These are phyloP conservation scores for Taiwanofungus camphoratus DNA, from an alignment of 1,284 basidiomycete species.

Conservation along the genomic window DNA sequence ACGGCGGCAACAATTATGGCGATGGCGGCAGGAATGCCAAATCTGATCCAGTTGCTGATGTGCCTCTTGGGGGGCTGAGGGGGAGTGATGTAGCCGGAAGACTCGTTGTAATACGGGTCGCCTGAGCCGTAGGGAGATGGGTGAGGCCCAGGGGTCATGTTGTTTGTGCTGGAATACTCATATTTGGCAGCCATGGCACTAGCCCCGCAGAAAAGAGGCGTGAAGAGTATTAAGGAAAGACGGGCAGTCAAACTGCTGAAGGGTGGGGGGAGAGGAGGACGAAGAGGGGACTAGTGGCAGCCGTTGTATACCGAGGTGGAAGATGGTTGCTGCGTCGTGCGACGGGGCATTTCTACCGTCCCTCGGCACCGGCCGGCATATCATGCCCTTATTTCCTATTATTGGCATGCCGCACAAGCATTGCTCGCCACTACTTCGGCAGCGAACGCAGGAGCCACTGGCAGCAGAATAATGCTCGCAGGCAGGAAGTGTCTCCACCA, in stretches of 20 bases:
- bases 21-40: slow-evolving; percentile 59
- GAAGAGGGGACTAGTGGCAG: slow-evolving; percentile 12
- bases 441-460: no score
- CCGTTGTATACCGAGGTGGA: slow-evolving; percentile 6
- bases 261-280: slow-evolving; percentile 6
- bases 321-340: slow-evolving; percentile 8
- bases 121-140: slow-evolving; percentile 44
- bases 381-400: slow-evolving; percentile 12
- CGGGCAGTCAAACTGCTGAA: slow-evolving; percentile 19
- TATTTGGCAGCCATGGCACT: slow-evolving; percentile 33
- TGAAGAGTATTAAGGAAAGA: slow-evolving; percentile 24
- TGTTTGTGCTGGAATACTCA: slow-evolving; percentile 39
- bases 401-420: not conserved
- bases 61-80: slow-evolving; percentile 29
- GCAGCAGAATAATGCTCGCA: no score
- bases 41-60: slow-evolving; percentile 55
- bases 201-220: slow-evolving; percentile 12
- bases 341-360: slow-evolving; percentile 7
- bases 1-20: slow-evolving; percentile 72
- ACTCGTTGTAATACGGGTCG: slow-evolving; percentile 62
- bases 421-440: slow-evolving; percentile 8
- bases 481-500: no score
- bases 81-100: slow-evolving; percentile 58
- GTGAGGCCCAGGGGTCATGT: slow-evolving; percentile 16
- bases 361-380: slow-evolving; percentile 12